Evolutionary conservation across 176 grass and related monocot species (phyloP).

Genomic region (Aegilops longissima): DNA sequence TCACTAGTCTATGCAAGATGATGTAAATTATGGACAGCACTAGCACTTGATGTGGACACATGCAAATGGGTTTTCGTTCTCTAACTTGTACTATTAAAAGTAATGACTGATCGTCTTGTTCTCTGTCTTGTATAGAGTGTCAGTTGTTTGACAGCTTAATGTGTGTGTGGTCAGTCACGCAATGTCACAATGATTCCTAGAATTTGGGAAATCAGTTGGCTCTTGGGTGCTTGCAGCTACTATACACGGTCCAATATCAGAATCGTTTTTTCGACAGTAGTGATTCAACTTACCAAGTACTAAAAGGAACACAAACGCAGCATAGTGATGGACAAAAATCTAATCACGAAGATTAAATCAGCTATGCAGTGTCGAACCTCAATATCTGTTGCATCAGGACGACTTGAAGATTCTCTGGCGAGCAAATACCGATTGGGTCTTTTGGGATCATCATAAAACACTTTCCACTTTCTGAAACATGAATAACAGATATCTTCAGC

Average conservation of each 20-base stretch:
- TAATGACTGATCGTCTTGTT: background rate
- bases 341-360: background rate
- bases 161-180: background rate
- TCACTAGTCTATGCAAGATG: background rate
- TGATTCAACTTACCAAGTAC: slow-evolving; percentile 17
- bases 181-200: background rate
- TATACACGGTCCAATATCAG: background rate
- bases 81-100: background rate
- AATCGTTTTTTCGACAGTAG: background rate
- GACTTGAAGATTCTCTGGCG: slow-evolving; percentile 61
- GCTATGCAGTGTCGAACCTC: slow-evolving; percentile 49
- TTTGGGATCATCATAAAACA: slow-evolving; percentile 80
- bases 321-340: background rate
- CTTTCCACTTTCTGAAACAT: slow-evolving; percentile 79
- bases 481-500: slow-evolving; percentile 3
- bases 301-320: background rate
- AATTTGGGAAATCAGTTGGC: background rate
- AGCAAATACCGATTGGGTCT: slow-evolving; percentile 90
- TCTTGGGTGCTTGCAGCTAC: background rate
- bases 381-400: slow-evolving; percentile 78
- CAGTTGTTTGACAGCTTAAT: slow-evolving; percentile 5
- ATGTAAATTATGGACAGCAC: background rate
- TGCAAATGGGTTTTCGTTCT: background rate
- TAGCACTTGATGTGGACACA: background rate
- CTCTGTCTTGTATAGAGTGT: background rate